Evolutionary conservation across 495 filamentous ascomycete species (phyloP).

Genomic region (Pseudoneurospora amorphoporcata): DNA sequence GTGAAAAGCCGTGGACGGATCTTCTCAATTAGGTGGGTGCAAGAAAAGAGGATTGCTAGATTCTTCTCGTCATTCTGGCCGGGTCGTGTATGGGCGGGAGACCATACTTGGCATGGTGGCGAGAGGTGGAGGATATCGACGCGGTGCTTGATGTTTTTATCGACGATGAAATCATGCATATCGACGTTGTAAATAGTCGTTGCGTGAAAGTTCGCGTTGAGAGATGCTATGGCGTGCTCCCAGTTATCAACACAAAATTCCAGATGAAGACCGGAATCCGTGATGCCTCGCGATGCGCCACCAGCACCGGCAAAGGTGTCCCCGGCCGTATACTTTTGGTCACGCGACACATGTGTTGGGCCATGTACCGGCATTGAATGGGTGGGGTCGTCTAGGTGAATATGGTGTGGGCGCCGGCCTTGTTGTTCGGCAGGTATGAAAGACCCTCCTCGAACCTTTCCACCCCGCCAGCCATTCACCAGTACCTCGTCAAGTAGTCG

Average conservation of each 20-base stretch:
- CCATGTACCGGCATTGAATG: neutral
- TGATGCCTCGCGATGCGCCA: constrained; percentile 61
- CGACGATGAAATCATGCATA: constrained; percentile 38
- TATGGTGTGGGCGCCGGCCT: neutral
- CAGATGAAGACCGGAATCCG: constrained; percentile 47
- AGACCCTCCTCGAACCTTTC: constrained; percentile 28
- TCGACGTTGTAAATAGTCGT: constrained; percentile 32
- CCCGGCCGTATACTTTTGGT: constrained; percentile 50
- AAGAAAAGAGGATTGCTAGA: constrained; percentile 57
- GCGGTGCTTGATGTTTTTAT: constrained; percentile 13
- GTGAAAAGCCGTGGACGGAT: constrained; percentile 63
- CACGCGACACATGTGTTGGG: neutral
- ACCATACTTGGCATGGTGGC: constrained; percentile 78
- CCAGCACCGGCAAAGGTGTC: constrained; percentile 73
- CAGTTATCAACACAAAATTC: constrained; percentile 56
- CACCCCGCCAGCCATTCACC: constrained; percentile 29
- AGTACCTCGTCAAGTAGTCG: constrained; percentile 1
- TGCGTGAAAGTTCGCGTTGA: constrained; percentile 46
- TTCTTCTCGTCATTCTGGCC: constrained; percentile 65
- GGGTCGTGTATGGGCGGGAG: constrained; percentile 58
- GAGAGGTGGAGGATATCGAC: constrained; percentile 74
- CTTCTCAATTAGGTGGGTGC: constrained; percentile 46
- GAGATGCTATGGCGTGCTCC: constrained; percentile 43
- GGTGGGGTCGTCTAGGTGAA: neutral
- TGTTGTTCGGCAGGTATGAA: constrained; percentile 8